These are phyloP conservation scores for Rhytidhysteron rufulum DNA, from an alignment of 2,329 filamentous ascomycete genomes.

Conservation along the genomic window DNA sequence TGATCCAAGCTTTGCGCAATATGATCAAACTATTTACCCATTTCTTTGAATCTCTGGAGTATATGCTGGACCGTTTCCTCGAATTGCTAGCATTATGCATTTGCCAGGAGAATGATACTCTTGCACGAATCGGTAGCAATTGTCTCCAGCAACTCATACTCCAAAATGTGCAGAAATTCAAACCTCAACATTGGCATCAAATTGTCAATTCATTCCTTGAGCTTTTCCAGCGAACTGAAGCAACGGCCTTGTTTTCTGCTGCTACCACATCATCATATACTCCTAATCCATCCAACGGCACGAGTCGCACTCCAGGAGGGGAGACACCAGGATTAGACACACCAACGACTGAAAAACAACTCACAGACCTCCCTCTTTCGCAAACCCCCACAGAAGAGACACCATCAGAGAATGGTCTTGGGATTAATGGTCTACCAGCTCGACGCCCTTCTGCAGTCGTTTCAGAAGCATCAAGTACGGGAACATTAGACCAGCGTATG, in stretches of 20 bases:
- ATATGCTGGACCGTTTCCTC: conserved; percentile 97
- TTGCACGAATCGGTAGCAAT: conserved; percentile 96
- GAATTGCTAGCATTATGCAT: conserved; percentile 94
- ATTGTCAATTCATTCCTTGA: conserved; percentile 95
- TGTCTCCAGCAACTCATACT: conserved; percentile 94
- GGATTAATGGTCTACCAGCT: conserved; percentile 40
- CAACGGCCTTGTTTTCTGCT: conserved; percentile 93
- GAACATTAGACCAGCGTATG: conserved; percentile 21
- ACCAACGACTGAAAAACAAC: conserved; percentile 25
- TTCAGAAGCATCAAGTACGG: conserved; percentile 19
- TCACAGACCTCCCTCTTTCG: conserved; percentile 30
- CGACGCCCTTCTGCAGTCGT: conserved; percentile 28
- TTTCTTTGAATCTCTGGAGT: conserved; percentile 92
- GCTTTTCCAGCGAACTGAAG: conserved; percentile 90
- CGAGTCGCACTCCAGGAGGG: too few relatives aligned
- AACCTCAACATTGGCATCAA: conserved; percentile 81
- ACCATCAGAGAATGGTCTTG: conserved; percentile 38
- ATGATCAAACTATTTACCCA: conserved; percentile 99
- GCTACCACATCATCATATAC: conserved; percentile 48
- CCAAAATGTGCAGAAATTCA: conserved; percentile 93
- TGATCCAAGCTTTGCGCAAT: conserved; percentile 97
- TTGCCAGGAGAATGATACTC: conserved; percentile 98
- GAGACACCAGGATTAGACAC: conserved; percentile 44
- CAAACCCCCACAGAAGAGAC: conserved; percentile 25
- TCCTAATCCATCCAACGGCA: conserved; percentile 49